These are phyloP conservation scores for Flaveria linearis DNA, from an alignment of 129 eudicot genomes.

Conservation along the genomic window DNA sequence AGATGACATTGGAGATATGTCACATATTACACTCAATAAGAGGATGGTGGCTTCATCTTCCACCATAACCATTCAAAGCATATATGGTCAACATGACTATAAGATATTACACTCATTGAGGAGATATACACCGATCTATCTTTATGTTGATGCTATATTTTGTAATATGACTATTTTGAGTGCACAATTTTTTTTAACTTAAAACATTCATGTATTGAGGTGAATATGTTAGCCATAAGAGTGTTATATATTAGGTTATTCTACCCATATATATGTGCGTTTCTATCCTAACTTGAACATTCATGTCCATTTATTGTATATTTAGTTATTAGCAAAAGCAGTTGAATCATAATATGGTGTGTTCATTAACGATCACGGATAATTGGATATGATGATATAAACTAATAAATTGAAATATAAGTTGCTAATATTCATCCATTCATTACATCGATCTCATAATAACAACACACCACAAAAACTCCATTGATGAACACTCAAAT, in stretches of 20 bases:
- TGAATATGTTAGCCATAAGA: too few species aligned
- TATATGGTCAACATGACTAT: too few species aligned
- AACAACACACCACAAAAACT: slow-evolving; percentile 17
- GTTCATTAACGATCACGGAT: not conserved
- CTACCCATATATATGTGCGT: not conserved
- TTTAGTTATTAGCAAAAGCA: not conserved
- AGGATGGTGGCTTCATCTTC: too few species aligned
- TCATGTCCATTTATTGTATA: not conserved
- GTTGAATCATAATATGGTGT: not conserved
- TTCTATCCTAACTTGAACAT: not conserved
- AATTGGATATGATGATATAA: not conserved
- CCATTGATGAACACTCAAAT: slow-evolving; percentile 31
- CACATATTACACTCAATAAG: too few species aligned
- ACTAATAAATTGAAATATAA: slow-evolving; percentile 18
- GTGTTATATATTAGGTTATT: not conserved
- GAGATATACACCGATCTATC: too few species aligned
- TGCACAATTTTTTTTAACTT: too few species aligned
- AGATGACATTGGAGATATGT: too few species aligned
- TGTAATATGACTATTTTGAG: too few species aligned
- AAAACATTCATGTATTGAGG: too few species aligned
- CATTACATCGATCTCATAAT: slow-evolving; percentile 25
- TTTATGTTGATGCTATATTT: too few species aligned
- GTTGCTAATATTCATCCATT: slow-evolving; percentile 29
- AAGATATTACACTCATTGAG: too few species aligned
- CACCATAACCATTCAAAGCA: too few species aligned